Base-by-base conservation (phyloP, 164 flowering plant species). In the Stephania yunnanensis region DNA sequence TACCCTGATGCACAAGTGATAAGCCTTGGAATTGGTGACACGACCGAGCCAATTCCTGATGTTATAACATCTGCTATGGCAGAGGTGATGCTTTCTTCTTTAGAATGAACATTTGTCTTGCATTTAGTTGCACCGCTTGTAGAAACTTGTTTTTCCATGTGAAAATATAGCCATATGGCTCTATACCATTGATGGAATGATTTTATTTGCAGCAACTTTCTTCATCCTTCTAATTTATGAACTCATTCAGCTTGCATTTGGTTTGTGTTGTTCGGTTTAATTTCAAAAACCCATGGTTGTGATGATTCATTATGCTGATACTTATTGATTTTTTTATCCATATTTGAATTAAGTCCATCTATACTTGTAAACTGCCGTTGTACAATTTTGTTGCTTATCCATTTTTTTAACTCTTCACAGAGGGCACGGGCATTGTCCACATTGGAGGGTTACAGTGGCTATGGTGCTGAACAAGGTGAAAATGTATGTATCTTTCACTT, bases 401-500 rank as follows among this genome's bases (percentile, higher is more conserved):
- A 11, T 19, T 4, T 10, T 68, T 46, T 76, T 83, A 15, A 20
- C 79, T 20, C 79, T 83, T 83, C 78, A 73, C 88, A 93, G 99
- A 84, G 85, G 81, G 75, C 96, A 77, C 73, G 76, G 66, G 91
- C 81, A 45, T 81, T 95, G 83, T 86, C 98, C 53, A 93, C 99
- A 6, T 29, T 85, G 30, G 91, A 91, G 72, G 99, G 99, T 63
- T 95, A 95, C 76, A 92, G 95, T 82, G 99, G 99, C 73, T 95
- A 95, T 85, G 99, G 99, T 72, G 89, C 97, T 69, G 98, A 93
- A 81, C 98, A 93, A 86, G 98, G 98, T 73, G 93, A 92, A 78
- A 87, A 85, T 75, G 99, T 93, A 83, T 52, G 78, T 75, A 63
- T 42, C 71, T 71, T 67, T 67, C 30, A 19, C 50, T 44, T 8